Evolutionary conservation across 2,329 filamentous ascomycete species (phyloP).

Genomic region (Cladobotryum mycophilum): DNA sequence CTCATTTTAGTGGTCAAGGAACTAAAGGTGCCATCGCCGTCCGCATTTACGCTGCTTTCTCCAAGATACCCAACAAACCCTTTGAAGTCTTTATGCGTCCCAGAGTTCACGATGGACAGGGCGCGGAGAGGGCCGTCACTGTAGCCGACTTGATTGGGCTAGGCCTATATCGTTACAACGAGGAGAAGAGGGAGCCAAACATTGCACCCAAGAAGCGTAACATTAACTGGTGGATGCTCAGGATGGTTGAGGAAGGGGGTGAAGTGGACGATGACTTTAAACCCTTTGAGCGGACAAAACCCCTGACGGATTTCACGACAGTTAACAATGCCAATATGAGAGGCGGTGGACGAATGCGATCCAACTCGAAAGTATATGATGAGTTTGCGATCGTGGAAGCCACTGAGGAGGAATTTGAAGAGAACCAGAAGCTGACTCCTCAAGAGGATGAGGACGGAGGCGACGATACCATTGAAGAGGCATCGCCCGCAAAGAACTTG

Average conservation of each 20-base stretch:
- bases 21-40: slow-evolving; percentile 70
- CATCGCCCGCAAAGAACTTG: slow-evolving; percentile 20
- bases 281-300: slow-evolving; percentile 65
- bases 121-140: slow-evolving; percentile 54
- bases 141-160: slow-evolving; percentile 79
- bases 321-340: slow-evolving; percentile 75
- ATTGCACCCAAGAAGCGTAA: slow-evolving; percentile 61
- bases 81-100: slow-evolving; percentile 67
- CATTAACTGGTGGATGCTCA: slow-evolving; percentile 75
- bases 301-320: slow-evolving; percentile 72
- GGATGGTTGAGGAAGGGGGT: slow-evolving; percentile 78
- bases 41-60: slow-evolving; percentile 71
- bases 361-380: slow-evolving; percentile 71
- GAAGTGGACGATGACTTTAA: slow-evolving; percentile 84
- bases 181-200: slow-evolving; percentile 66
- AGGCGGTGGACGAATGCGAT: slow-evolving; percentile 50
- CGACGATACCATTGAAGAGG: slow-evolving; percentile 28
- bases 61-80: slow-evolving; percentile 55
- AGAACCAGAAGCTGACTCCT: slow-evolving; percentile 64
- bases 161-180: slow-evolving; percentile 69
- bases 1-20: slow-evolving; percentile 68
- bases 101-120: slow-evolving; percentile 61
- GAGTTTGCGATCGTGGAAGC: slow-evolving; percentile 77
- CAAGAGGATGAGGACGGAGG: slow-evolving; percentile 48
- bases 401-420: slow-evolving; percentile 58